A percentile compares a stretch with the other conserved stretches of the same genome.
Conservation (phyloP, 75 land plant genomes). For the Pinus taeda region DNA sequence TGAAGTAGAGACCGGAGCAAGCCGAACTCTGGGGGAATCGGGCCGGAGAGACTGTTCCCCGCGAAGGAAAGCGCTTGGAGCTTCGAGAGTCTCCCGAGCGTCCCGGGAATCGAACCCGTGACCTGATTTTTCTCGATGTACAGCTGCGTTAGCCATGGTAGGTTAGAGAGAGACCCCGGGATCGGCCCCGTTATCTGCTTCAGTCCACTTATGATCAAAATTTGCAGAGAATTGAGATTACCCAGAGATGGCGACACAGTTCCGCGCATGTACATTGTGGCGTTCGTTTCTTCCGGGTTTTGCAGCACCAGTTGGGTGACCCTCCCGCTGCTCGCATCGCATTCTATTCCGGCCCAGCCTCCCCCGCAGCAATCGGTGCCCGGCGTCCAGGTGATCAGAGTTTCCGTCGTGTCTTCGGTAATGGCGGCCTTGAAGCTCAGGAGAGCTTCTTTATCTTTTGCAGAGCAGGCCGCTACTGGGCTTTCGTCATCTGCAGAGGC, state of each 20-base stretch:
- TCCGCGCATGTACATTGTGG: slow-evolving; percentile 44
- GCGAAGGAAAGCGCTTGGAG: slow-evolving; percentile 35
- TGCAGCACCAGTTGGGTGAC: slow-evolving; percentile 37
- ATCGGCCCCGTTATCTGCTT: slow-evolving; percentile 66
- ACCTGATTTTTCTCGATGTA: slow-evolving; percentile 55
- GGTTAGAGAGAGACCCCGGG: slow-evolving; percentile 52
- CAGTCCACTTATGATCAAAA: slow-evolving; percentile 51
- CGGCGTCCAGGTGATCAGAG: slow-evolving; percentile 40
- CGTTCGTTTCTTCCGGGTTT: slow-evolving; percentile 13
- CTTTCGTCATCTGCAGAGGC: not conserved
- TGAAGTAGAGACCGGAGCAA: slow-evolving; percentile 20
- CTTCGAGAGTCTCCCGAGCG: slow-evolving; percentile 29
- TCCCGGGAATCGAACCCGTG: slow-evolving; percentile 49
- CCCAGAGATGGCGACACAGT: slow-evolving; percentile 53
- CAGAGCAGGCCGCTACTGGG: slow-evolving; percentile 21
- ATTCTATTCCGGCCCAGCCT: slow-evolving; percentile 59
- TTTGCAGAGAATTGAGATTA: slow-evolving; percentile 36
- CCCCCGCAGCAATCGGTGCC: slow-evolving; percentile 57
- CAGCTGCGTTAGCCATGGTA: slow-evolving; percentile 51
- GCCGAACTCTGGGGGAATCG: slow-evolving; percentile 51
- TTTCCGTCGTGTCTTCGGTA: slow-evolving; percentile 42
- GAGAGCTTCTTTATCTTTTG: slow-evolving; percentile 40
- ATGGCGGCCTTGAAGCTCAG: slow-evolving; percentile 52
- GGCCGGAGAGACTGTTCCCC: slow-evolving; percentile 49
- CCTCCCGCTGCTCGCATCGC: slow-evolving; percentile 42